Evolutionary conservation across 2,329 filamentous ascomycete genomes (phyloP), one percentile per base, ranked within the genome.

Genomic region (Didymella keratinophila): DNA sequence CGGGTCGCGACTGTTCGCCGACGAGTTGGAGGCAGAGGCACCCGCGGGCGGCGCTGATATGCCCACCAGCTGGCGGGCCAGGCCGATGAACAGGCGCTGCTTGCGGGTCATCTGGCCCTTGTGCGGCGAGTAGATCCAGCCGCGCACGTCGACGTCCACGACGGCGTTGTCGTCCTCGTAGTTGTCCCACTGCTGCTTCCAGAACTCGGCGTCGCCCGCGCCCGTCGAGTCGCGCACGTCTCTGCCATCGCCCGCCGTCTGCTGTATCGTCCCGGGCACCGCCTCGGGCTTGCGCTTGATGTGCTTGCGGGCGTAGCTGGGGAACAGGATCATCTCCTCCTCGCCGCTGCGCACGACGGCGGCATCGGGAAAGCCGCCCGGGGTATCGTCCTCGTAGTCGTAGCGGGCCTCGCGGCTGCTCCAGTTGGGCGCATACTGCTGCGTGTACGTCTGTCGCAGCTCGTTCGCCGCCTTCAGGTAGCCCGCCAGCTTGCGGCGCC

Each of bases 321-420:
- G 95, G 67, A 99, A 99, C 23, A 99, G 76, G 10, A 99, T 87
- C 88, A 99, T 92, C 79, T 98, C 92, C 75, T 97, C 93, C 60
- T 92, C 86, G 12, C 92, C 93, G 61, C 87, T 88, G 11, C 87
- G 85, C 16, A 90, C 86, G 59, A 97, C 90, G n/a, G 89, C 86
- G 18, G 92, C 90, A 66, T 97, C 89, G 0, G 93, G 92, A 71
- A 96, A 97, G 1, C 89, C 87, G 0, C 89, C 90, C 0, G 92
- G 89, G 28, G 91, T 90, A 25, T 80, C 75, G 39, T 76, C 75
- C 23, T 75, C 73, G 58, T 76, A 78, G 70, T 70, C 80, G 44
- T 80, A 79, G 43, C 66, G 65, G 12, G 82, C 78, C 32, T 80
- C 78, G 27, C 78, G 77, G 72, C 76, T 60, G 73, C 80, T 75